phyloP scores from a whole-genome alignment of 768 basidiomycete genomes.

The Tremella mesenterica region DNA sequence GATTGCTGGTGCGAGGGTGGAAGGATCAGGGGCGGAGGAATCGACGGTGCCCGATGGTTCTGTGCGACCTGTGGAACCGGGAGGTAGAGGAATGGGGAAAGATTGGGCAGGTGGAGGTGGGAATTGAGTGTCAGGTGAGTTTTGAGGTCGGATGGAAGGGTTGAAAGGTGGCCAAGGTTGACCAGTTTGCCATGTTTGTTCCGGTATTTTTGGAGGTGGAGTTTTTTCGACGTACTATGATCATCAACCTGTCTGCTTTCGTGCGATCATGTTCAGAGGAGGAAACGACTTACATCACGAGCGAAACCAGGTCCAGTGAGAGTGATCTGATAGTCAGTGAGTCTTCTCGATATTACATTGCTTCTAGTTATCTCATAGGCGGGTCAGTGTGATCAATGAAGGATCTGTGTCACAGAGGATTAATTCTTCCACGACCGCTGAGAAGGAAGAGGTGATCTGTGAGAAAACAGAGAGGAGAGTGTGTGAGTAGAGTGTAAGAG shows the following conservation, averaged over 20 bases:
- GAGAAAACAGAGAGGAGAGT: too few relatives aligned
- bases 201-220: neutral
- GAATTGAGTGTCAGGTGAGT: neutral
- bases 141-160: neutral
- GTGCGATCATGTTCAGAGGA: too few relatives aligned
- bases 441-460: too few relatives aligned
- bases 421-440: too few relatives aligned
- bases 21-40: constrained; percentile 17
- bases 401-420: too few relatives aligned
- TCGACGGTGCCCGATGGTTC: constrained; percentile 1
- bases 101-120: neutral
- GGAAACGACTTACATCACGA: constrained; percentile 11
- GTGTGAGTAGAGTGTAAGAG: too few relatives aligned
- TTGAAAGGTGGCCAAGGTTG: neutral
- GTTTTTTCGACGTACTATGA: neutral
- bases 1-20: constrained; percentile 24
- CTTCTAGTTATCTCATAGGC: too few relatives aligned
- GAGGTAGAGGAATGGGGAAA: neutral
- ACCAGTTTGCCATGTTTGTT: neutral
- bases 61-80: neutral
- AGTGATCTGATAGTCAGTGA: neutral
- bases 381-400: too few relatives aligned
- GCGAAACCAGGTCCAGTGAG: constrained; percentile 29
- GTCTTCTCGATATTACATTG: too few relatives aligned
- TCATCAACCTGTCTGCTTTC: too few relatives aligned